phyloP scores from a whole-genome alignment of 805 yeast genomes.

The Wickerhamiella kurtzmanii region DNA sequence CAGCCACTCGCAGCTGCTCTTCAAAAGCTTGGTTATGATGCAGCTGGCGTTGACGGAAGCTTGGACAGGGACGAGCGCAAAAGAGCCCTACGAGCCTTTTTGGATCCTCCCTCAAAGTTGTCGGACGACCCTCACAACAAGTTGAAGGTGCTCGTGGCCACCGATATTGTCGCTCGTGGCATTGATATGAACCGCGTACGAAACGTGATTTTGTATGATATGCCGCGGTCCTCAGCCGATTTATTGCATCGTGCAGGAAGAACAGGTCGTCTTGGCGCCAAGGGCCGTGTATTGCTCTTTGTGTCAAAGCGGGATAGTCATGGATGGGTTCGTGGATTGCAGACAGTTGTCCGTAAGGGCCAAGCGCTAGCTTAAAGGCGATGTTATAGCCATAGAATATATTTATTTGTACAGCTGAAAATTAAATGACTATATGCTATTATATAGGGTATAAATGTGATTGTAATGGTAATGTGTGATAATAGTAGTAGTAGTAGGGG shows the following conservation, averaged over 20 bases:
- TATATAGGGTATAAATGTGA: too few relatives aligned
- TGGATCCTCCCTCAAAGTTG: constrained; percentile 39
- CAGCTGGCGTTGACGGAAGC: constrained; percentile 53
- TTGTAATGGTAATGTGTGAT: too few relatives aligned
- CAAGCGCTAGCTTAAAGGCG: constrained; percentile 19
- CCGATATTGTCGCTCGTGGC: constrained; percentile 85
- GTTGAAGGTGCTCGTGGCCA: constrained; percentile 53
- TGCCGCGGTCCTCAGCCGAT: constrained; percentile 76
- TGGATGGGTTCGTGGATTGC: constrained; percentile 72
- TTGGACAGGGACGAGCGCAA: constrained; percentile 47
- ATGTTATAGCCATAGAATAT: too few relatives aligned
- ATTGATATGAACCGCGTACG: constrained; percentile 70
- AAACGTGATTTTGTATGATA: constrained; percentile 71
- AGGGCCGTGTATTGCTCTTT: constrained; percentile 76
- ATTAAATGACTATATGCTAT: too few relatives aligned
- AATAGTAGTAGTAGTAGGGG: too few relatives aligned
- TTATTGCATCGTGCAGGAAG: constrained; percentile 85
- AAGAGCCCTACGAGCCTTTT: constrained; percentile 40
- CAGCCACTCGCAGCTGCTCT: constrained; percentile 43
- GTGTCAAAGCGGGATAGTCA: constrained; percentile 54
- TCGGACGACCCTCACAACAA: constrained; percentile 7
- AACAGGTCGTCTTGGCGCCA: constrained; percentile 82
- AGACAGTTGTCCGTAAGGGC: constrained; percentile 45
- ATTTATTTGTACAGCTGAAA: not conserved
- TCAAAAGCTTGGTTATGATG: constrained; percentile 40